These are phyloP conservation scores for Pseudocercospora vitis DNA, from an alignment of 2,329 filamentous ascomycete genomes.

Conservation along the genomic window DNA sequence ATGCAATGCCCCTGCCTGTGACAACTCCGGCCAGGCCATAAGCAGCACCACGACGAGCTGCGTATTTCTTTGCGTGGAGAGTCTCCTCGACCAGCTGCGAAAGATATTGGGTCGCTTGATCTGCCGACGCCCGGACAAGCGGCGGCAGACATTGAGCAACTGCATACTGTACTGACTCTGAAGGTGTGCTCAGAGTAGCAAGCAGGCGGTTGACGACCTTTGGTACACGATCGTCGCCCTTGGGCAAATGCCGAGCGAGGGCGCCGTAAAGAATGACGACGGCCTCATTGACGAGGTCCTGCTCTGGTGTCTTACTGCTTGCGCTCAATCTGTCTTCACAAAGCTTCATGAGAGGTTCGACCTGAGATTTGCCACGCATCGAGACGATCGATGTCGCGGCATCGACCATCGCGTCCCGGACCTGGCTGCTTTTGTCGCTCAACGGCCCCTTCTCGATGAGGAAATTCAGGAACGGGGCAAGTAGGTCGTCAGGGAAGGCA, in stretches of 20 bases:
- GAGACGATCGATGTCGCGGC: conserved; percentile 81
- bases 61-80: conserved; percentile 86
- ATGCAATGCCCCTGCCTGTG: conserved; percentile 78
- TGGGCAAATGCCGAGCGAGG: conserved; percentile 78
- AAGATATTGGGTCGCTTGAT: conserved; percentile 78
- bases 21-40: conserved; percentile 92
- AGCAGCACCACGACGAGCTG: conserved; percentile 86
- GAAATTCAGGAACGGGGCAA: conserved; percentile 80
- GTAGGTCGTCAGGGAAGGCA: conserved; percentile 65
- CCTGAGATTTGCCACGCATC: conserved; percentile 73
- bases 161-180: conserved; percentile 94
- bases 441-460: conserved; percentile 82
- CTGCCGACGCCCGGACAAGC: conserved; percentile 75
- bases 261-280: conserved; percentile 98
- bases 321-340: conserved; percentile 87
- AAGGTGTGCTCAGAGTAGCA: conserved; percentile 86
- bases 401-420: conserved; percentile 88
- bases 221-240: conserved; percentile 83
- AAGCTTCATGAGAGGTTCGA: conserved; percentile 87
- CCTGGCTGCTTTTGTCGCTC: conserved; percentile 74
- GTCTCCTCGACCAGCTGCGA: conserved; percentile 77
- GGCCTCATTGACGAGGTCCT: conserved; percentile 91
- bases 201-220: conserved; percentile 84
- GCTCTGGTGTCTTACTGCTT: conserved; percentile 75
- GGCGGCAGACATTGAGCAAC: conserved; percentile 92